phyloP scores from a whole-genome alignment of 73 alveolate species.

The Symbiodinium pilosum region DNA sequence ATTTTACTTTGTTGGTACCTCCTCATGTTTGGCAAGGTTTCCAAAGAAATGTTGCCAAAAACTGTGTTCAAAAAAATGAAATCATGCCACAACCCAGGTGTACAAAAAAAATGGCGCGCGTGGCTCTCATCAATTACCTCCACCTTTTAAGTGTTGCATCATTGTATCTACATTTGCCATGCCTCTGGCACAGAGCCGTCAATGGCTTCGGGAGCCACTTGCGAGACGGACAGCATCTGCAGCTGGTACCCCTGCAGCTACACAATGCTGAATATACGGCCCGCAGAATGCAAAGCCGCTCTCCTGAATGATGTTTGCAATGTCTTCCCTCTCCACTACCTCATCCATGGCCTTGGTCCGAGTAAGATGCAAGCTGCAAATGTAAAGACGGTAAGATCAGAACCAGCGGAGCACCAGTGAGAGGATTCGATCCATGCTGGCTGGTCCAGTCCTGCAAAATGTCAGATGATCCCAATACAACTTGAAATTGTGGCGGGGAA shows the following conservation, averaged over 20 bases:
- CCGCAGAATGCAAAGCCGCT: background rate
- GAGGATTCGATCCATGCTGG: slow-evolving; percentile 92
- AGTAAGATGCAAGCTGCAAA: background rate
- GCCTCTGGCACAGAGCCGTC: slow-evolving; percentile 44
- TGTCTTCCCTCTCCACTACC: slow-evolving; percentile 55
- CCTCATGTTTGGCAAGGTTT: too few species aligned
- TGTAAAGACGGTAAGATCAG: background rate
- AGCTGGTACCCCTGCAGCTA: slow-evolving; percentile 77
- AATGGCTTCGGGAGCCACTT: slow-evolving; percentile 78
- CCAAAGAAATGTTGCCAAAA: too few species aligned
- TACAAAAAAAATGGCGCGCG: background rate
- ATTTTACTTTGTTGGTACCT: too few species aligned
- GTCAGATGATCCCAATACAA: background rate
- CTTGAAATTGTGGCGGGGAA: background rate
- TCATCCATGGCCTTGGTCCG: slow-evolving; percentile 56
- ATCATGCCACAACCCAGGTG: too few species aligned
- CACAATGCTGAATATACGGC: too few species aligned
- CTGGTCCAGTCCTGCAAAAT: slow-evolving; percentile 62
- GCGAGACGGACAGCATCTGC: slow-evolving; percentile 92
- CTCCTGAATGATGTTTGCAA: slow-evolving; percentile 66
- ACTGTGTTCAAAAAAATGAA: too few species aligned
- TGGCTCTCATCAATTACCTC: background rate
- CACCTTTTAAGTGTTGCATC: background rate
- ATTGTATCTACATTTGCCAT: background rate
- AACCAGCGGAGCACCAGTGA: slow-evolving; percentile 86